Conservation (phyloP, 2,329 filamentous ascomycete species). For the Pleoardoris graminearum region DNA sequence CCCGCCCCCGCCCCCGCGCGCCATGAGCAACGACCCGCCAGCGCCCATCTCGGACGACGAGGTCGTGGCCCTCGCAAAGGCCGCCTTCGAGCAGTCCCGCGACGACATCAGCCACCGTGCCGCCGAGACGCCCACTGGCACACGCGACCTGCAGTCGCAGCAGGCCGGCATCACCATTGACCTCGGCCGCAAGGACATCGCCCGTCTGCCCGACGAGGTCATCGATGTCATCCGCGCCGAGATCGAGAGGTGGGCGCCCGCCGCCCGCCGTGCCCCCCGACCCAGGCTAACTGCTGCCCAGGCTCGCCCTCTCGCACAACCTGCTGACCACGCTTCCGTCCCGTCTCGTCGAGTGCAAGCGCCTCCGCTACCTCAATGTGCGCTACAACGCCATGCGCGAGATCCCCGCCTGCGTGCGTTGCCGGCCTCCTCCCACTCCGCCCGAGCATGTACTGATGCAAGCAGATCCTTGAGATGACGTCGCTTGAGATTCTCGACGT, state of each 20-base stretch:
- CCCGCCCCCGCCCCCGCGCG: slow-evolving; percentile 5
- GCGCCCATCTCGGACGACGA: slow-evolving; percentile 62
- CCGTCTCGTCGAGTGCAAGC: slow-evolving; percentile 75
- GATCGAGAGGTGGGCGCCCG: slow-evolving; percentile 63
- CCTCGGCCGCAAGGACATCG: slow-evolving; percentile 74
- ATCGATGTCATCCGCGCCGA: slow-evolving; percentile 75
- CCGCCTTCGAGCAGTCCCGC: slow-evolving; percentile 69
- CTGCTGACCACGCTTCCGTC: slow-evolving; percentile 69
- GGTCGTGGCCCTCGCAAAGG: slow-evolving; percentile 66
- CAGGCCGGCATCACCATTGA: slow-evolving; percentile 76
- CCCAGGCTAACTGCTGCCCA: slow-evolving; percentile 45
- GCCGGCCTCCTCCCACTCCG: slow-evolving; percentile 2
- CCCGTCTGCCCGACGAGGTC: slow-evolving; percentile 71
- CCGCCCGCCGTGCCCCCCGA: background rate
- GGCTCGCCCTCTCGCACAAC: slow-evolving; percentile 81
- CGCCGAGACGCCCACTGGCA: slow-evolving; percentile 62
- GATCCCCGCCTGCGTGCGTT: slow-evolving; percentile 66
- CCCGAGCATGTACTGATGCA: slow-evolving; percentile 13
- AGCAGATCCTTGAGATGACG: slow-evolving; percentile 79
- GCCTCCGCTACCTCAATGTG: slow-evolving; percentile 78
- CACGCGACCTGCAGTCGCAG: slow-evolving; percentile 57
- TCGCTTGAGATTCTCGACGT: slow-evolving; percentile 92
- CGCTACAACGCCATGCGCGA: slow-evolving; percentile 73
- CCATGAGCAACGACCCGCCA: slow-evolving; percentile 46
- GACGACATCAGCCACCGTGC: slow-evolving; percentile 61